Evolutionary conservation across 2,329 filamentous ascomycete species (phyloP), one percentile per base, ranked within the genome.

Genomic region (Ceratocystis ficicola): DNA sequence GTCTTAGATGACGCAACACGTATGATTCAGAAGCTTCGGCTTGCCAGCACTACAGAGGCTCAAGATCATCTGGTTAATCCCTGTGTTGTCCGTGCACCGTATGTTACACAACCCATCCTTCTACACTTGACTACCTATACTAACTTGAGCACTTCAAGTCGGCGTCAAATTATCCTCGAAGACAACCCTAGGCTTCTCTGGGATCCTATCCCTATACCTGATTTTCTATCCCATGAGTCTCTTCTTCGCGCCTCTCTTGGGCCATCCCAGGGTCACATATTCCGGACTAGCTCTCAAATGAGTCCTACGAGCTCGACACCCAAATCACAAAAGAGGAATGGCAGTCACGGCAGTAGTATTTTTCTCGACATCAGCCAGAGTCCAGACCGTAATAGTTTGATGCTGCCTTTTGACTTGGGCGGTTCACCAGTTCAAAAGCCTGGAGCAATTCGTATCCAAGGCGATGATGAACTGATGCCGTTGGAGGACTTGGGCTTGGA

Each of bases 131-230:
- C 61, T 22, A 15, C 17, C 15, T 22, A 44, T 32, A 59, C 65
- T 59, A 28, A 36, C 36, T 20, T 17, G 25, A 5, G 28, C 65
- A 57, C 22, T 5, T 44, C 46, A 32, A 96, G 90, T 70, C 85
- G 83, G 4, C 84, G 88, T 28, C 86, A 92, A 70, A 85, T 96
- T 66, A 78, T 90, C 2, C 79, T 97, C 1, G 79, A 83, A 65
- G 90, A 97, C 71, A 93, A 97, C 71, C 90, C 91, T 0, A 81
- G 83, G 52, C 96, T 97, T 72, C 75, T 89, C 8, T 85, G 87
- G 0, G 84, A 87, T 55, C 79, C 85, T 44, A 65, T 69, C 50
- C 77, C 79, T 44, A 77, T 90, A 30, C 83, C 86, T 1, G 79
- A 86, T 44, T 70, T 80, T 41, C 75, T 75, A 46, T 68, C 63